Evolutionary conservation across 345 rosid species (phyloP).

Genomic region (Rhodamnia argentea): DNA sequence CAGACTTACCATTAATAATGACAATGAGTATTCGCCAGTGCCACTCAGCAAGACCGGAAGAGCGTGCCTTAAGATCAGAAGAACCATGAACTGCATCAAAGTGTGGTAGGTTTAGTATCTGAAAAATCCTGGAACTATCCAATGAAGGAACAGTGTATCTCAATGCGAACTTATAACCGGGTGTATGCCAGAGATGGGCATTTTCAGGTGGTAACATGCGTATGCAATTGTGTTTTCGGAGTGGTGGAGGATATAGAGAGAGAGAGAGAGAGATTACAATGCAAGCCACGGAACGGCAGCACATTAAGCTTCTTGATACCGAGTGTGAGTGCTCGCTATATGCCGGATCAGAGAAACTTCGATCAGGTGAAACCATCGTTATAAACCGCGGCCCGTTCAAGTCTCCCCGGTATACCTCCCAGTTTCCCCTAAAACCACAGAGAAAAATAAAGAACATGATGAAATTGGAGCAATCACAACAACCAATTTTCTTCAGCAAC

Average conservation of each 20-base stretch:
- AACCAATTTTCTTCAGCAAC: not conserved
- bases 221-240: not conserved
- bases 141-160: not conserved
- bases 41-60: constrained; percentile 55
- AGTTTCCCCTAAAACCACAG: constrained; percentile 40
- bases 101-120: not conserved
- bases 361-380: constrained; percentile 65
- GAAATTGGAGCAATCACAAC: not conserved
- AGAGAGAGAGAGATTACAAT: constrained; percentile 26
- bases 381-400: constrained; percentile 37
- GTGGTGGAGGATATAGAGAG: not conserved
- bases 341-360: constrained; percentile 21
- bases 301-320: constrained; percentile 37
- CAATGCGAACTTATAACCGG: not conserved
- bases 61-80: constrained; percentile 61
- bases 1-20: constrained; percentile 38
- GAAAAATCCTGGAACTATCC: not conserved
- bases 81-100: constrained; percentile 67
- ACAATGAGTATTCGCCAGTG: constrained; percentile 32
- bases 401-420: constrained; percentile 53
- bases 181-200: too few relatives aligned
- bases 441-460: not conserved
- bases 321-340: constrained; percentile 45
- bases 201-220: too few relatives aligned
- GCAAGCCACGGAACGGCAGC: constrained; percentile 53